Percentiles rank a stretch among this genome's conserved stretches.
These are phyloP conservation scores for Penicillium sp. DNA, from an alignment of 2,329 filamentous ascomycete species.

Conservation along the genomic window DNA sequence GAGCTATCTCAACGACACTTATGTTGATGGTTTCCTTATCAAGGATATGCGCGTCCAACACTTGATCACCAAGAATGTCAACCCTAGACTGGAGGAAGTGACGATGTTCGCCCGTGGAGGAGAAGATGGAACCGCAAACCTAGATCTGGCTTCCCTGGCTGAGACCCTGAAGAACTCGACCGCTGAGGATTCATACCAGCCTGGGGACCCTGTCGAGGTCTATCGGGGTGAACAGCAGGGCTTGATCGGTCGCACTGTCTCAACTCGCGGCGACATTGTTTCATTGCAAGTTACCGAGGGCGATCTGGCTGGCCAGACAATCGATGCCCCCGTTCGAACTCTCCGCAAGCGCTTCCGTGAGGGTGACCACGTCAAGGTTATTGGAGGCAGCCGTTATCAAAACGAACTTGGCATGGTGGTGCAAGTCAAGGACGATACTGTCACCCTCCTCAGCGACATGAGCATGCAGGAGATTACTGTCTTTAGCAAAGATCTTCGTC, in stretches of 20 bases:
- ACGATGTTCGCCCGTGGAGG: conserved; percentile 85
- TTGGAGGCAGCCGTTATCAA: conserved; percentile 86
- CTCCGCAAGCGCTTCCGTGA: conserved; percentile 87
- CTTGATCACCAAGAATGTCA: conserved; percentile 81
- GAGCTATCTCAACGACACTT: conserved; percentile 82
- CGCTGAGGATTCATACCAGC: conserved; percentile 75
- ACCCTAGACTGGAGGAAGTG: conserved; percentile 88
- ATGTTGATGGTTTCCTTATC: conserved; percentile 86
- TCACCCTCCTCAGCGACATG: conserved; percentile 89
- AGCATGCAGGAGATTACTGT: conserved; percentile 92
- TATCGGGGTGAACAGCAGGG: conserved; percentile 94
- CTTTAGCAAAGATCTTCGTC: conserved; percentile 92
- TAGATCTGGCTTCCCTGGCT: conserved; percentile 85
- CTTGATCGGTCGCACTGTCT: conserved; percentile 76
- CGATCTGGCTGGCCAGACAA: conserved; percentile 71
- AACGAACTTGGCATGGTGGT: conserved; percentile 98
- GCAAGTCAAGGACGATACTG: conserved; percentile 82
- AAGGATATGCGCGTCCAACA: conserved; percentile 90
- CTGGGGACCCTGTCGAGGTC: conserved; percentile 93
- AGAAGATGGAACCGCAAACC: conserved; percentile 87
- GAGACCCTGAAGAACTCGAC: conserved; percentile 82
- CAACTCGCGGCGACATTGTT: conserved; percentile 87
- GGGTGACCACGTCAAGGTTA: conserved; percentile 98
- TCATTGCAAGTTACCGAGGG: conserved; percentile 81
- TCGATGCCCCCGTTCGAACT: conserved; percentile 88